These are phyloP conservation scores for Adansonia rubrostipa DNA, from an alignment of 441 rosid species.

Conservation along the genomic window DNA sequence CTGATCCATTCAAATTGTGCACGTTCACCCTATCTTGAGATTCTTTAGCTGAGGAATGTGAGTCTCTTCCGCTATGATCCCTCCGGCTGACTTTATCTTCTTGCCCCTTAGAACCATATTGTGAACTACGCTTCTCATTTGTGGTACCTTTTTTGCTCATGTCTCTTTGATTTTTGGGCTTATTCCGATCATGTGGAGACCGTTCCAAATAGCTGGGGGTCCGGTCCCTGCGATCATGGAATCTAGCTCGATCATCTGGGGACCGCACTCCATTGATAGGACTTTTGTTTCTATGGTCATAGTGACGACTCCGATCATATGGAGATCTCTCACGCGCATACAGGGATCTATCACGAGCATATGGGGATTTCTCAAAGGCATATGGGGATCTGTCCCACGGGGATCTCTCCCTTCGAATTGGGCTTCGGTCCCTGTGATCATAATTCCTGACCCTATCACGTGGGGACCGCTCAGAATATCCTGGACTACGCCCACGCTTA, in stretches of 20 bases:
- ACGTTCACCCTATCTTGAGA: slow-evolving; percentile 54
- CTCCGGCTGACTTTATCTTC: slow-evolving; percentile 61
- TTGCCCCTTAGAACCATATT: slow-evolving; percentile 48
- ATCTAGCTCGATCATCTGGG: slow-evolving; percentile 62
- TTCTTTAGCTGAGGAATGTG: slow-evolving; percentile 51
- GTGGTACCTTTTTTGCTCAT: slow-evolving; percentile 58
- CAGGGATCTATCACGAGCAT: slow-evolving; percentile 47
- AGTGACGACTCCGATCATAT: slow-evolving; percentile 61
- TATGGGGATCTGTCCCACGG: slow-evolving; percentile 60
- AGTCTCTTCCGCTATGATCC: slow-evolving; percentile 57
- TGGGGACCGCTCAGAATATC: slow-evolving; percentile 74
- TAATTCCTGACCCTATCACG: slow-evolving; percentile 67
- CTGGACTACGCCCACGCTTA: slow-evolving; percentile 83
- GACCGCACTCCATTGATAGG: slow-evolving; percentile 78
- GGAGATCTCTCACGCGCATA: slow-evolving; percentile 71
- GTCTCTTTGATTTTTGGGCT: slow-evolving; percentile 53
- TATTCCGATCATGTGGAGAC: slow-evolving; percentile 67
- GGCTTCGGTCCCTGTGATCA: slow-evolving; percentile 77
- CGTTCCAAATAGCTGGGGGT: slow-evolving; percentile 63
- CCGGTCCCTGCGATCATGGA: slow-evolving; percentile 73
- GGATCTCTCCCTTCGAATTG: slow-evolving; percentile 67
- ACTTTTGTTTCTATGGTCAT: slow-evolving; percentile 79
- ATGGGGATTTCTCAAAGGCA: slow-evolving; percentile 54
- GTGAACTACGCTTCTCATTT: slow-evolving; percentile 63
- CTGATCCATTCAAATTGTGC: slow-evolving; percentile 39